Base-by-base conservation (phyloP, 768 basidiomycete species). In the Auriscalpium orientale region DNA sequence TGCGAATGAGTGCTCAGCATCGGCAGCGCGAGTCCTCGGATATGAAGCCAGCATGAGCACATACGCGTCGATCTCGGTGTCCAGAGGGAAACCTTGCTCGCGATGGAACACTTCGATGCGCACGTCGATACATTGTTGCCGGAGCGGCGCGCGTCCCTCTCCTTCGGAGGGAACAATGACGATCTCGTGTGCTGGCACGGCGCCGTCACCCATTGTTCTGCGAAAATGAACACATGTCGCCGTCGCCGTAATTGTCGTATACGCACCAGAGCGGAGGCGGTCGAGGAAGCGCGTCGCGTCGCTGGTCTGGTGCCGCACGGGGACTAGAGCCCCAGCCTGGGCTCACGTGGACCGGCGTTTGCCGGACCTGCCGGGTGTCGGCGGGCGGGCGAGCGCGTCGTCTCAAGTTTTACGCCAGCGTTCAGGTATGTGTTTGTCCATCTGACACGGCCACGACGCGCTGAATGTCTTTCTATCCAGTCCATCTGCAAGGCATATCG, bases 31-130 rank as follows among this genome's bases (percentile, higher is more conserved):
- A 8, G 52, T 34, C 38, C 49, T 18, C 22, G 40, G 47, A 58
- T 55, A 49, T 46, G 44, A 55, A 55, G 58, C 47, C 54, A 45
- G 35, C 60, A 20, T 48, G 51, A 52, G 70, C 72, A 70, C 71
- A 61, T 54, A 87, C 89, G 80, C 76, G 70, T 93, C 91, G 62
- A 86, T 74, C 70, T 94, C 91, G 8, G 74, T 76, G 50, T 90
- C 87, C 20, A 87, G 71, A 46, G 87, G 77, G 64, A 91, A 93
- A 43, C 74, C 74, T 70, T 90, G 86, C 68, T 88, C 84, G 62
- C 71, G 70, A 61, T 79, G 74, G 67, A 87, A 87, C 55, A 87
- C 83, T 36, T 71, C 71, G 55, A 81, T 76, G 57, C 81, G 71
- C 52, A 91, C 74, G 62, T 78, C 71, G 70, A 80, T 79, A 70